Evolutionary conservation across 352 stramenopile species (phyloP).

Genomic region (Pythium phragmiticola): DNA sequence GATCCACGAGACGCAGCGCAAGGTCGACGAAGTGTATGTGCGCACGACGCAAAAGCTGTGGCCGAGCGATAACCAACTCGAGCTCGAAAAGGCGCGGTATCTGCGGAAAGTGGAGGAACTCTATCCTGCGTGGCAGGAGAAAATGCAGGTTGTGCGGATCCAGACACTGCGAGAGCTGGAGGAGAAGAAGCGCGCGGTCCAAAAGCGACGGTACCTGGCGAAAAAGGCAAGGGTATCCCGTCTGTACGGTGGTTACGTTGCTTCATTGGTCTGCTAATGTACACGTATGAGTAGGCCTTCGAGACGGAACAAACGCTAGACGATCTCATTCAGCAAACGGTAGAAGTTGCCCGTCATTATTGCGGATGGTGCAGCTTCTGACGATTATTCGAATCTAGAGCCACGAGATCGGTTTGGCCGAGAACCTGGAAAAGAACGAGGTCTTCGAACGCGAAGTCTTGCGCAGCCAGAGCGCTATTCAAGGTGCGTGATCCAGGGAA

Average conservation of each 20-base stretch:
- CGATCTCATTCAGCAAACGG: slow-evolving; percentile 67
- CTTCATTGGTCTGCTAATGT: neutral
- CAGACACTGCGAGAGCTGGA: slow-evolving; percentile 62
- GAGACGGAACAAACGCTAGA: slow-evolving; percentile 75
- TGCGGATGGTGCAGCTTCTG: neutral
- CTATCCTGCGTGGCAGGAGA: slow-evolving; percentile 74
- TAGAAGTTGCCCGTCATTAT: slow-evolving; percentile 20
- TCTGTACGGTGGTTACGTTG: neutral
- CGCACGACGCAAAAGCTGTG: slow-evolving; percentile 45
- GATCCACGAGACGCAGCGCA: slow-evolving; percentile 49
- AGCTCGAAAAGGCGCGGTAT: slow-evolving; percentile 64
- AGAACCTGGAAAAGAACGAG: slow-evolving; percentile 80
- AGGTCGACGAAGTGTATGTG: slow-evolving; percentile 46
- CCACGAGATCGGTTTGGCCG: slow-evolving; percentile 68
- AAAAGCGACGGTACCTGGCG: slow-evolving; percentile 62
- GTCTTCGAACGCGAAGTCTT: slow-evolving; percentile 60
- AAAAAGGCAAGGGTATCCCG: slow-evolving; percentile 50
- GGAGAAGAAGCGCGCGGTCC: slow-evolving; percentile 68
- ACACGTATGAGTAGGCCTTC: slow-evolving; percentile 49
- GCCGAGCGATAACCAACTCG: slow-evolving; percentile 37
- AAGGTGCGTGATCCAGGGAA: slow-evolving; percentile 32
- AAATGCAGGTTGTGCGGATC: slow-evolving; percentile 50
- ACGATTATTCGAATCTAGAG: slow-evolving; percentile 28
- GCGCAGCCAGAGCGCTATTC: slow-evolving; percentile 45
- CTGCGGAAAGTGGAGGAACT: slow-evolving; percentile 59